Percentiles rank a stretch among this genome's conserved stretches.
Evolutionary conservation across 306 rosid species (phyloP).

Genomic region (Mimosa pudica): DNA sequence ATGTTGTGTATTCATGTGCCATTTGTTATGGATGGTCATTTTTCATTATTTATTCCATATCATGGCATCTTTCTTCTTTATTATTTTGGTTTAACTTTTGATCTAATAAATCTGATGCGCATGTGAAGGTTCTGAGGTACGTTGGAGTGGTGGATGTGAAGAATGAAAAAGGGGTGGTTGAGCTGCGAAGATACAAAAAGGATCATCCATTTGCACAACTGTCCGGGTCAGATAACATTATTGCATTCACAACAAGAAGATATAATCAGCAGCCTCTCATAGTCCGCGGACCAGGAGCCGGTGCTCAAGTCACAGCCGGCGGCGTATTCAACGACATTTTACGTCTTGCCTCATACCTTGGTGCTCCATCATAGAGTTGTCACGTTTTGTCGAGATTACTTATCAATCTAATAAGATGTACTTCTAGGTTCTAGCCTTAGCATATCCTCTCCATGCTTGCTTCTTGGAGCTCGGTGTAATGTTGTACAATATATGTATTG

Average conservation of each 20-base stretch:
- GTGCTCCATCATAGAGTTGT: constrained; percentile 80
- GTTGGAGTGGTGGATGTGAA: constrained; percentile 93
- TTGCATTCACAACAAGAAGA: constrained; percentile 89
- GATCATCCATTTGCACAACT: constrained; percentile 98
- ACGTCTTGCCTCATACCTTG: constrained; percentile 96
- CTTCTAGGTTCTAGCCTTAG: background rate
- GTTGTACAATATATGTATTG: background rate
- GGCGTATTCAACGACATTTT: constrained; percentile 90
- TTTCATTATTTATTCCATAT: background rate
- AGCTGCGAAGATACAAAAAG: constrained; percentile 75
- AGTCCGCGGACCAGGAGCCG: constrained; percentile 96
- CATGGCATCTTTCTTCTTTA: background rate
- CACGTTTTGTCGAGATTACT: constrained; percentile 12
- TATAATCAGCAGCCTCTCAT: constrained; percentile 82
- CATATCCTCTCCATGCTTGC: constrained; percentile 8
- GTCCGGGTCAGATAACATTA: constrained; percentile 90
- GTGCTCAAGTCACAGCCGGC: constrained; percentile 98
- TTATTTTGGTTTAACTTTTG: background rate
- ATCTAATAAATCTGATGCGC: constrained; percentile 26
- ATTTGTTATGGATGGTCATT: background rate
- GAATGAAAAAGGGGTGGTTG: constrained; percentile 67
- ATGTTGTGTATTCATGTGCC: background rate
- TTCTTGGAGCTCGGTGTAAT: background rate
- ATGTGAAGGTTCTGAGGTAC: constrained; percentile 87
- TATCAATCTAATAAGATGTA: constrained; percentile 28